phyloP scores from a whole-genome alignment of 164 flowering plant species.

The Dillenia suffruticosa region DNA sequence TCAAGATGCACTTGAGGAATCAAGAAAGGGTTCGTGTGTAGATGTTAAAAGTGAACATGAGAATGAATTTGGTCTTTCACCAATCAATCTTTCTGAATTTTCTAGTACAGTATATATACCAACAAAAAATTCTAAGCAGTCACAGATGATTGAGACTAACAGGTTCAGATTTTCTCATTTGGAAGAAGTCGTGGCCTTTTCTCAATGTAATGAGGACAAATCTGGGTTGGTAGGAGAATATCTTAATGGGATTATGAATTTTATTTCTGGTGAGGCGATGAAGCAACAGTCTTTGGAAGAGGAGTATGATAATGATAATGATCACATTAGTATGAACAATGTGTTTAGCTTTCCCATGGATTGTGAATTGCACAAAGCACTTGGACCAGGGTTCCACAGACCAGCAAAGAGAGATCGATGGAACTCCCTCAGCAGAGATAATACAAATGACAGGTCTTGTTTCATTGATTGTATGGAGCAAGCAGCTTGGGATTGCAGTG shows the following conservation, averaged over 20 bases:
- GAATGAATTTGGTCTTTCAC: conserved; percentile 6
- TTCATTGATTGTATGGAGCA: conserved; percentile 13
- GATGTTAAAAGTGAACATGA: conserved; percentile 8
- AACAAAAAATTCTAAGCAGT: conserved; percentile 7
- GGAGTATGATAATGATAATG: conserved; percentile 11
- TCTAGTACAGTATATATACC: conserved; percentile 11
- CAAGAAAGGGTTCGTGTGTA: conserved; percentile 9
- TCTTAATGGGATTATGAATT: conserved; percentile 12
- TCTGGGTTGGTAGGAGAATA: conserved; percentile 8
- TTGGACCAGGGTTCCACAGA: conserved; percentile 28
- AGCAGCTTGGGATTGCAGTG: conserved; percentile 17
- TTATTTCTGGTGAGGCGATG: conserved; percentile 12
- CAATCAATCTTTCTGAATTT: conserved; percentile 7
- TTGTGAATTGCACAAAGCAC: conserved; percentile 51
- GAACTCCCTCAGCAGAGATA: conserved; percentile 9
- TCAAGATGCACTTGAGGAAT: conserved; percentile 19
- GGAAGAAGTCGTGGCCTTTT: conserved; percentile 21
- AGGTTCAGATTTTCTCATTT: conserved; percentile 14
- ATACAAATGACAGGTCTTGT: conserved; percentile 17
- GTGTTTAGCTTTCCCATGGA: conserved; percentile 34
- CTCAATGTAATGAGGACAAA: conserved; percentile 7
- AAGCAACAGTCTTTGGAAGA: conserved; percentile 12
- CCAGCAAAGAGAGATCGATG: conserved; percentile 7
- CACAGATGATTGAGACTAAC: conserved; percentile 16
- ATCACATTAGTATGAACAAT: conserved; percentile 4